These are phyloP conservation scores for Elongisporangium undulatum DNA, from an alignment of 352 stramenopile genomes.

Conservation along the genomic window DNA sequence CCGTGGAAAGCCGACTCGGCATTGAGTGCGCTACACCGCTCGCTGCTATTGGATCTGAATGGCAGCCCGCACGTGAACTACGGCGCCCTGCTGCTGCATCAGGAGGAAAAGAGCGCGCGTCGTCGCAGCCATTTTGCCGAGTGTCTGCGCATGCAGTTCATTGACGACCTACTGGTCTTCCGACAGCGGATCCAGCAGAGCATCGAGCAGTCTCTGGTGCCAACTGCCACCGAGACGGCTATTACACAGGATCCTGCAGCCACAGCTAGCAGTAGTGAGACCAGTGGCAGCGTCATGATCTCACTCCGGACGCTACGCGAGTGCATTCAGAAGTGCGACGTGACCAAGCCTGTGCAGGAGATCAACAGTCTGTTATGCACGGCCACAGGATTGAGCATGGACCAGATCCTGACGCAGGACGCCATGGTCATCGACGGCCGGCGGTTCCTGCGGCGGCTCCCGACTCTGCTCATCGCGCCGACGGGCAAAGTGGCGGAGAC, in stretches of 20 bases:
- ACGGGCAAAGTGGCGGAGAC: conserved; percentile 24
- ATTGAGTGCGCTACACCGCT: conserved; percentile 35
- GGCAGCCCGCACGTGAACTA: conserved; percentile 40
- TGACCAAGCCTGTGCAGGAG: conserved; percentile 50
- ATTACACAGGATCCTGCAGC: background rate
- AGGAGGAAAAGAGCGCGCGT: conserved; percentile 9
- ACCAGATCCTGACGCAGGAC: conserved; percentile 59
- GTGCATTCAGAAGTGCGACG: conserved; percentile 41
- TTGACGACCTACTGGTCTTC: conserved; percentile 59
- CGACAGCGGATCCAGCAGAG: conserved; percentile 31
- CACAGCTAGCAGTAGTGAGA: background rate
- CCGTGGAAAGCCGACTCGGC: conserved; percentile 55
- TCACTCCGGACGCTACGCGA: conserved; percentile 33
- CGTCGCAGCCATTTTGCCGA: conserved; percentile 18
- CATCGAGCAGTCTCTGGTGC: conserved; percentile 19
- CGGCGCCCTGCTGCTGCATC: conserved; percentile 22
- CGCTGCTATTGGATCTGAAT: conserved; percentile 37
- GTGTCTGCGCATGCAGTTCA: conserved; percentile 45
- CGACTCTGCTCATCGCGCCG: conserved; percentile 42
- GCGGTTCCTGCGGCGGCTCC: conserved; percentile 35
- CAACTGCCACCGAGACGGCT: background rate
- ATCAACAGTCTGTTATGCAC: conserved; percentile 29
- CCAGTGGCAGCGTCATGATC: conserved; percentile 25
- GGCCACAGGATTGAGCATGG: conserved; percentile 27
- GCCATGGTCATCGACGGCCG: conserved; percentile 39